Conservation (phyloP, 1,139 yeast genomes). For the Spencermartinsiella ligniputridi region DNA sequence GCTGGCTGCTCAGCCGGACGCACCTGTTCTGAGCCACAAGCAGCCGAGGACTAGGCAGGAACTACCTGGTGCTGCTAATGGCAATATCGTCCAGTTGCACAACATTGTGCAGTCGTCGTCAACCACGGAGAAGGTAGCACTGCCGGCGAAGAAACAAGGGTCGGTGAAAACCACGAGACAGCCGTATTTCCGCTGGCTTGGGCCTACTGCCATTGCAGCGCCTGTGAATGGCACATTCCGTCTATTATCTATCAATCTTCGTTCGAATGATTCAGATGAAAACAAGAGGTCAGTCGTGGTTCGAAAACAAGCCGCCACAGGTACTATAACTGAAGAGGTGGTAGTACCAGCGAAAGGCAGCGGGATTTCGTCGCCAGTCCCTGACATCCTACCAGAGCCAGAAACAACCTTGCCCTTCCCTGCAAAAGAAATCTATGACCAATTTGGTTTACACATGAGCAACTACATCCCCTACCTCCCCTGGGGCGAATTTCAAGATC, state of each 20-base stretch:
- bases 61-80: neutral
- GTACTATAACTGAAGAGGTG: neutral
- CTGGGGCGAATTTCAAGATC: conserved; percentile 20
- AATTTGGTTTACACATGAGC: conserved; percentile 18
- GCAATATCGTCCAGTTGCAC: neutral
- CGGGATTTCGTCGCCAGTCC: conserved; percentile 1
- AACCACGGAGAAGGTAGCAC: neutral
- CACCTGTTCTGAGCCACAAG: no score
- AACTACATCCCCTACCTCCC: conserved; percentile 25
- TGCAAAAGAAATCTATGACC: conserved; percentile 5
- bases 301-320: conserved; percentile 7
- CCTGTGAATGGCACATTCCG: conserved; percentile 26
- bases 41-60: neutral
- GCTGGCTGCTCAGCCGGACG: neutral
- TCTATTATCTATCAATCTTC: conserved; percentile 25
- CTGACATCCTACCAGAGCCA: conserved; percentile 7
- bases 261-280: conserved; percentile 12
- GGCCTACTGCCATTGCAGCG: conserved; percentile 31
- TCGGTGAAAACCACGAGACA: conserved; percentile 19
- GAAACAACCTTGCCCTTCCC: conserved; percentile 13
- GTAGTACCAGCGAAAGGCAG: neutral
- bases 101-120: neutral
- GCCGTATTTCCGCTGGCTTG: conserved; percentile 30
- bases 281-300: conserved; percentile 12
- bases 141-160: neutral